Evolutionary conservation across 2,329 filamentous ascomycete species (phyloP).

Genomic region (Botrytis fragariae): DNA sequence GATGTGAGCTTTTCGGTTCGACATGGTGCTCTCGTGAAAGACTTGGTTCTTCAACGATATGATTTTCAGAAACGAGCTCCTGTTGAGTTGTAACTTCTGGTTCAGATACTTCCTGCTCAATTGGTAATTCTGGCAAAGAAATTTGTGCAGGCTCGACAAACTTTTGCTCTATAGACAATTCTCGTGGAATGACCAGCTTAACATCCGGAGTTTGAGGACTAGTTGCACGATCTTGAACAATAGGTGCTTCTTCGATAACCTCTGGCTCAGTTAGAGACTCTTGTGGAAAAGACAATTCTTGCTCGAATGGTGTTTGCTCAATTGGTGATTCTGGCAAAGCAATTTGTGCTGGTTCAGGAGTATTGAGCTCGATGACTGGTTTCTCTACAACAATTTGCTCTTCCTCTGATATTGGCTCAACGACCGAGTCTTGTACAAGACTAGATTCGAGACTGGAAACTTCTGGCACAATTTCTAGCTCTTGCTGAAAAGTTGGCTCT

Average conservation of each 20-base stretch:
- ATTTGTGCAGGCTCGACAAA: neutral
- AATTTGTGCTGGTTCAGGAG: conserved; percentile 5
- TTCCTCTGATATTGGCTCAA: neutral
- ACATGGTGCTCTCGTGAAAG: neutral
- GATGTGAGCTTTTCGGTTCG: neutral
- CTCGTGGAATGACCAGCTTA: neutral
- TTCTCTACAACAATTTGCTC: neutral
- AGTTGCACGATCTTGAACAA: neutral
- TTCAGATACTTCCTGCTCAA: neutral
- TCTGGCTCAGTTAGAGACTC: neutral
- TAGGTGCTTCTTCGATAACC: neutral
- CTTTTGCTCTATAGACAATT: neutral
- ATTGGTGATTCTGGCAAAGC: conserved; percentile 12
- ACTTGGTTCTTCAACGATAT: neutral
- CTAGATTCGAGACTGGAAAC: neutral
- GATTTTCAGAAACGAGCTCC: neutral
- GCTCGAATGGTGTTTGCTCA: neutral
- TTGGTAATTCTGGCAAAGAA: neutral
- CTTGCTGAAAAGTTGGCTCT: neutral
- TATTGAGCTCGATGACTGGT: neutral
- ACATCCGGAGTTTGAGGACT: neutral
- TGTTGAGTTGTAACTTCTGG: neutral
- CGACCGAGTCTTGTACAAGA: neutral
- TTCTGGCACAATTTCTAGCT: neutral
- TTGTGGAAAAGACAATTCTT: neutral